Base-by-base conservation (phyloP, 2,329 filamentous ascomycete species). In the Hansfordia pulvinata region DNA sequence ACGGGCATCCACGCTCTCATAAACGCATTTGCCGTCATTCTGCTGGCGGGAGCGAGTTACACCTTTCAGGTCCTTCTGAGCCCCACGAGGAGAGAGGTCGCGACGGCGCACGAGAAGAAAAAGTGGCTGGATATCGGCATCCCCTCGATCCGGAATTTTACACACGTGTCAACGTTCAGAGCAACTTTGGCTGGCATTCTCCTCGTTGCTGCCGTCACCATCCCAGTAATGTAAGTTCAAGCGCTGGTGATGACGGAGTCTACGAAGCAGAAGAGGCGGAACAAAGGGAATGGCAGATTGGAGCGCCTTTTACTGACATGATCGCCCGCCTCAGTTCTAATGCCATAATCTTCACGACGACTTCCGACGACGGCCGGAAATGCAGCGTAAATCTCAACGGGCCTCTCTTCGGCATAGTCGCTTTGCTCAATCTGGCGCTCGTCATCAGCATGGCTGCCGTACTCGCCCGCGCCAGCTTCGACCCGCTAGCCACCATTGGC, bases 121-220 rank as follows among this genome's bases (percentile, higher is more conserved):
- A 46, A 40, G 23, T 69, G 63, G 64, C 42, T 70, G 26, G 62
- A 70, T 32, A 60, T 70, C 16, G 65, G 65, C 6, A 50, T 69
- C 11, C 60, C 64, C 6, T 67, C 64, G 8, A 26, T 67, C 16
- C 54, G 63, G 25, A 70, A 70, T 35, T 42, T 67, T 3, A 29
- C 35, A 9, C 42, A 54, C 27, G 56, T 69, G 28, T 54, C 57
- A 10, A 42, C 41, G n/a, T 44, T 49, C 10, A 47, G 62, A 30
- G 47, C 50, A 13, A 22, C 51, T 10, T 29, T 66, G 28, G 54
- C 54, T 19, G 38, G 44, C 19, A 33, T 54, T 20, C 38, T 62
- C 18, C 40, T 67, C 23, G 26, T 56, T 15, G 41, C 52, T 30
- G 61, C 62, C 25, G 44, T 64, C 13, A 35, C 46, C 17, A 54